A percentile compares a stretch with the other conserved stretches of the same genome.
Evolutionary conservation across 2,329 filamentous ascomycete species (phyloP).

Genomic region (Verticillium dahliae): DNA sequence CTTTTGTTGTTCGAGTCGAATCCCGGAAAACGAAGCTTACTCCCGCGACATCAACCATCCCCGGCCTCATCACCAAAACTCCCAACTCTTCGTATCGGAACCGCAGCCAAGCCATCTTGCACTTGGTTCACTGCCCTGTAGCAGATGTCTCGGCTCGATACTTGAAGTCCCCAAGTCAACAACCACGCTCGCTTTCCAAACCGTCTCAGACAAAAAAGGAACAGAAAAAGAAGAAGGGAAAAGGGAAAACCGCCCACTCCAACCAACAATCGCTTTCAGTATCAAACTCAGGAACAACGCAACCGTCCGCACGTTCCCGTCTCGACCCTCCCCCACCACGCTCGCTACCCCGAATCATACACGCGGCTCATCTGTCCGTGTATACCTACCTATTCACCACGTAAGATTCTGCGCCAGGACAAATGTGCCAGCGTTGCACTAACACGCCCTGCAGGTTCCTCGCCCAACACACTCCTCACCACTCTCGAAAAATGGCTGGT

Average conservation of each 20-base stretch:
- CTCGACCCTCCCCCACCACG: conserved; percentile 6
- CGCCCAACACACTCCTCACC: conserved; percentile 22
- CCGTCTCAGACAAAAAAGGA: conserved; percentile 5
- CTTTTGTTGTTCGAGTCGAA: conserved; percentile 23
- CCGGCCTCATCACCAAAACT: conserved; percentile 1
- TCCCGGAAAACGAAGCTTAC: neutral
- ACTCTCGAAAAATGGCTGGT: conserved; percentile 65
- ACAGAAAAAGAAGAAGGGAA: conserved; percentile 12
- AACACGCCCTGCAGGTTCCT: conserved; percentile 16
- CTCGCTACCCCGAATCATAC: conserved; percentile 6
- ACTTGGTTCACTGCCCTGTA: neutral
- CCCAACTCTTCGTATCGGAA: conserved; percentile 1
- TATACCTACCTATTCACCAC: conserved; percentile 15
- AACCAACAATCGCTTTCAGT: conserved; percentile 32
- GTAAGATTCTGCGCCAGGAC: conserved; percentile 16
- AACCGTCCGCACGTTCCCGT: neutral
- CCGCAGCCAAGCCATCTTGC: neutral
- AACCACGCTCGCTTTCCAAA: conserved; percentile 22
- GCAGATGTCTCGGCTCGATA: neutral
- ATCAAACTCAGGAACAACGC: conserved; percentile 1
- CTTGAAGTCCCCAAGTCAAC: conserved; percentile 6
- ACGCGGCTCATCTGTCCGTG: conserved; percentile 17
- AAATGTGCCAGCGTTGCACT: neutral
- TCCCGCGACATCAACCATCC: neutral
- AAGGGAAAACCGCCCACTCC: conserved; percentile 10